Base-by-base conservation (phyloP, 75 land plant genomes). In the Larix kaempferi region DNA sequence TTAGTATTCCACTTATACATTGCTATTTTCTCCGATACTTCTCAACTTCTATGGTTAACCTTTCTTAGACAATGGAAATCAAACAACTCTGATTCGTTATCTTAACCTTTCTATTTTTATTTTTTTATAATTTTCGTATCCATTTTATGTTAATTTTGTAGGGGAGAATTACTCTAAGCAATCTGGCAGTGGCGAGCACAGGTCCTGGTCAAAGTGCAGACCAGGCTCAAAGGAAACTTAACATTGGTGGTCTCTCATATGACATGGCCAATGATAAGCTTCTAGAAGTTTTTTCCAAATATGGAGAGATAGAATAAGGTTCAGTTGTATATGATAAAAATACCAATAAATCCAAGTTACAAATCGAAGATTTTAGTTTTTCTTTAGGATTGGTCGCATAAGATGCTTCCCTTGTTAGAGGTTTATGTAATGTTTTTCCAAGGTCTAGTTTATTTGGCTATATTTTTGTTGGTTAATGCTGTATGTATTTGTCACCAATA, bases 271-370 rank as follows among this genome's bases (percentile, higher is more conserved):
- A 80, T 69, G 95, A 93, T 26, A 80, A 86, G 57, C 76, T 93
- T 73, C 80, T 93, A 22, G 85, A 74, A 33, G 85, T 85, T 27
- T 93, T 93, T 69, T 84, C 83, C 21, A 90, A 84, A 80, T 83
- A 91, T 81, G 95, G 95, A 67, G 95, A 91, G 67, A 93, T 93
- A 77, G 93, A 91, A 71, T 93, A 93, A 86, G 95, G 95, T 69
- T 91, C 93, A 21, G 91, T 93, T 83, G 95, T 91, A 57, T 93
- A 87, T 85, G 95, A 93, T 74, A 93, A 93, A 75, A 88, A 84
- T 52, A 88, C 93, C 65, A 89, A 82, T 54, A 88, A 88, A 74
- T 91, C 93, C 69, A 80, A 88, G 90, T 89, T 66, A 17, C 33
- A 23, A 10, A 41, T 52, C 25, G 49, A 4, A 49, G 17, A 49